These are phyloP conservation scores for Mycena polygramma DNA, from an alignment of 768 basidiomycete species.

Conservation along the genomic window DNA sequence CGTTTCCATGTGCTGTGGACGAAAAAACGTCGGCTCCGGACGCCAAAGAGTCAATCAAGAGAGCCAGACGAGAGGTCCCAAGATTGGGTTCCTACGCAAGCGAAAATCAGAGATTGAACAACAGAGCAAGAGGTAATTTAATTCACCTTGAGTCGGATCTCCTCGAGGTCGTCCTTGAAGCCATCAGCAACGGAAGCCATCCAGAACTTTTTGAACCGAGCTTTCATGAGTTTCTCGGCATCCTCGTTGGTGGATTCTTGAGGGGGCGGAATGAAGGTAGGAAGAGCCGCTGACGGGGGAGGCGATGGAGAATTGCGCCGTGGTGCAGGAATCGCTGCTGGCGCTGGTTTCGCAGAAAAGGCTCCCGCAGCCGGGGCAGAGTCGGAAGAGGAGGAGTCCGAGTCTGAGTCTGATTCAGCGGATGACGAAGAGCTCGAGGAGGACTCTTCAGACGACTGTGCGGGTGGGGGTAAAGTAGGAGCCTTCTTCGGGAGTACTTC, in stretches of 20 bases:
- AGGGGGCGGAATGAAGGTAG: slow-evolving; percentile 66
- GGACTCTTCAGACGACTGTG: slow-evolving; percentile 23
- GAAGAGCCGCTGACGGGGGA: slow-evolving; percentile 61
- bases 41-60: slow-evolving; percentile 87
- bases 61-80: slow-evolving; percentile 72
- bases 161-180: slow-evolving; percentile 85
- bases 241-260: slow-evolving; percentile 41
- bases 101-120: slow-evolving; percentile 3
- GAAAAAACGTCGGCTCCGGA: slow-evolving; percentile 82
- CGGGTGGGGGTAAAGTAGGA: slow-evolving; percentile 18
- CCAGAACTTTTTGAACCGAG: slow-evolving; percentile 87
- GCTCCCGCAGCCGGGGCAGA: slow-evolving; percentile 36
- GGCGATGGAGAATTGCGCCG: slow-evolving; percentile 58
- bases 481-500: slow-evolving; percentile 23
- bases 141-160: slow-evolving; percentile 76
- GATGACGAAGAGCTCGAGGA: slow-evolving; percentile 48
- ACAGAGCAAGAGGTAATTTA: not conserved
- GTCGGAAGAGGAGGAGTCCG: slow-evolving; percentile 33
- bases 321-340: slow-evolving; percentile 32
- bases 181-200: slow-evolving; percentile 86
- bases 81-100: slow-evolving; percentile 75
- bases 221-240: slow-evolving; percentile 68
- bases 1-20: slow-evolving; percentile 50
- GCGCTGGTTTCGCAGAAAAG: slow-evolving; percentile 28
- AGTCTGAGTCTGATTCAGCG: slow-evolving; percentile 39